These are phyloP conservation scores for Amanita polypyramis DNA, from an alignment of 768 basidiomycete species.

Conservation along the genomic window DNA sequence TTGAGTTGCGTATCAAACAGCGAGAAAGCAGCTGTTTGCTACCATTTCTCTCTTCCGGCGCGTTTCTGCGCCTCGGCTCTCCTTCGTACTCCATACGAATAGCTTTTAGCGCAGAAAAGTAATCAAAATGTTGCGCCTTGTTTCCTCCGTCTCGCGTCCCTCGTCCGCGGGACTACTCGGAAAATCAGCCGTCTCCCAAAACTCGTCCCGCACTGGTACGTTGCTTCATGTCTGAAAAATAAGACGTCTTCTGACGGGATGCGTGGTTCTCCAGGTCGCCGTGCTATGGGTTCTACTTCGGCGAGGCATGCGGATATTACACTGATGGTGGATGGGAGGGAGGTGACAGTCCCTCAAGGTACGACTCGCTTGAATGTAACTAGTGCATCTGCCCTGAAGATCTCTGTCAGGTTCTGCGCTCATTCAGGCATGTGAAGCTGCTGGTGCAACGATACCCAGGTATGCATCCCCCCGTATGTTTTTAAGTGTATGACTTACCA, in stretches of 20 bases:
- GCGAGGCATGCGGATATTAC: conserved; percentile 72
- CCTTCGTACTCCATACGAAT: background rate
- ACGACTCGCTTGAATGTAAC: conserved; percentile 1
- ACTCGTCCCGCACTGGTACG: conserved; percentile 20
- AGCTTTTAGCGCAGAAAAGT: background rate
- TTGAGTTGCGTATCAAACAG: background rate
- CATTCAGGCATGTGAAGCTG: conserved; percentile 93
- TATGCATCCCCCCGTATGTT: conserved; percentile 17
- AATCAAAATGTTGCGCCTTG: conserved; percentile 53
- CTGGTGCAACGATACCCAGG: conserved; percentile 75
- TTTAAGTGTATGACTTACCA: conserved; percentile 12
- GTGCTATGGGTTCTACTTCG: conserved; percentile 57
- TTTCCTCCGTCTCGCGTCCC: conserved; percentile 48
- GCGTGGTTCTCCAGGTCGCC: conserved; percentile 32
- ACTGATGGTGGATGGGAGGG: conserved; percentile 92
- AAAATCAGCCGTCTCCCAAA: conserved; percentile 40
- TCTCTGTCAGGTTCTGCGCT: conserved; percentile 67
- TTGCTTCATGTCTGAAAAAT: conserved; percentile 7
- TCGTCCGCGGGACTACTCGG: conserved; percentile 62
- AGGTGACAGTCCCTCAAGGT: conserved; percentile 97
- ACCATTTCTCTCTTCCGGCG: background rate
- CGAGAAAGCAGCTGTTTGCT: background rate
- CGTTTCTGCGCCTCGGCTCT: background rate
- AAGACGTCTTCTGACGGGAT: background rate
- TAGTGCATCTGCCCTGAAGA: background rate